phyloP scores from a whole-genome alignment of 495 filamentous ascomycete genomes.

The Pyrenula aspistea region DNA sequence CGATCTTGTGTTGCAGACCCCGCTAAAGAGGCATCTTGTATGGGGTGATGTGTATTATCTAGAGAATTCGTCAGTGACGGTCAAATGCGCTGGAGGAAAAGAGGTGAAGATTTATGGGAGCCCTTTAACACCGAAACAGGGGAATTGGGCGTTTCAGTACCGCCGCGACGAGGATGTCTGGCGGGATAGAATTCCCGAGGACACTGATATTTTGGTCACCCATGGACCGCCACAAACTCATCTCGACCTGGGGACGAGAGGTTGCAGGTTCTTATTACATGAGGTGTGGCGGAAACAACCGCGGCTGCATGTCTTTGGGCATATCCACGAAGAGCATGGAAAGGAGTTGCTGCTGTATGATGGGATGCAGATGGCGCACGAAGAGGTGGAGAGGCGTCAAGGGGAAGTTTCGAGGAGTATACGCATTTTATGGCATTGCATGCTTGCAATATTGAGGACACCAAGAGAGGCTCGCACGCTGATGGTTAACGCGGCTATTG shows the following conservation, averaged over 20 bases:
- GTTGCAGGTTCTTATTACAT: constrained; percentile 48
- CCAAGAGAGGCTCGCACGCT: constrained; percentile 13
- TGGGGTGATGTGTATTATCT: constrained; percentile 39
- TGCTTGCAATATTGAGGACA: constrained; percentile 8
- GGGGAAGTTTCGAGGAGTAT: constrained; percentile 11
- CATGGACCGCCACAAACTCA: constrained; percentile 50
- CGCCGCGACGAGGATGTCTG: constrained; percentile 13
- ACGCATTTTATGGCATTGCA: no score
- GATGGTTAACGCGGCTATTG: constrained; percentile 15
- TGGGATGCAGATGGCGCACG: constrained; percentile 10
- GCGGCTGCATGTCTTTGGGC: constrained; percentile 63
- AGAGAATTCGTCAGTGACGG: constrained; percentile 26
- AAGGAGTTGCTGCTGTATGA: constrained; percentile 12
- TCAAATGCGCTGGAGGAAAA: constrained; percentile 37
- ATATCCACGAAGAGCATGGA: constrained; percentile 58
- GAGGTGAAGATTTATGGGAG: constrained; percentile 42
- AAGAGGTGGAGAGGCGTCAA: constrained; percentile 9
- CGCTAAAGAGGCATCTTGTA: constrained; percentile 18
- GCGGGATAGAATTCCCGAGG: constrained; percentile 37
- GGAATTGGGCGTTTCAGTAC: constrained; percentile 41
- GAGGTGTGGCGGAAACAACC: constrained; percentile 58
- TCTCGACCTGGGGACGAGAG: constrained; percentile 45
- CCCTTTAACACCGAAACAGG: constrained; percentile 35
- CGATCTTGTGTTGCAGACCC: constrained; percentile 52
- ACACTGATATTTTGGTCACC: constrained; percentile 65